Evolutionary conservation across 2,329 filamentous ascomycete species (phyloP).

Genomic region (Ceratocystis albifundus): DNA sequence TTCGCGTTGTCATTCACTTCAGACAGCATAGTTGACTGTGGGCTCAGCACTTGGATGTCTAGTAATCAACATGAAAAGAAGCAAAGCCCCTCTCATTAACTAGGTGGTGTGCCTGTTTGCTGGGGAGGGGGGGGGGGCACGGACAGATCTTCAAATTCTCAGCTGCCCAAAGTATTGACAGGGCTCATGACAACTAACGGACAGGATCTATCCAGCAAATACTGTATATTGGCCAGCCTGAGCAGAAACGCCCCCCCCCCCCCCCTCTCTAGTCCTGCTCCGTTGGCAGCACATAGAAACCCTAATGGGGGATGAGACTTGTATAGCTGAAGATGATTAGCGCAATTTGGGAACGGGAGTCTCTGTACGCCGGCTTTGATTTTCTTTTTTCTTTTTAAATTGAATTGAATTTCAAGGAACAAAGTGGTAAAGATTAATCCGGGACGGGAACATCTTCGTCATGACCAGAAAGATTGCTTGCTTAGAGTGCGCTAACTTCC

Average conservation of each 20-base stretch:
- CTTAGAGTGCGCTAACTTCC: not conserved
- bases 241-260: not conserved
- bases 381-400: not conserved
- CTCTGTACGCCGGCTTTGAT: not conserved
- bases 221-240: not conserved
- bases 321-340: not conserved
- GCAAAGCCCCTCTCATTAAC: no score
- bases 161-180: conserved; percentile 7
- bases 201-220: not conserved
- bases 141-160: not conserved
- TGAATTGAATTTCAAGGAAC: not conserved
- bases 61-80: no score
- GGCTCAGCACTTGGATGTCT: no score
- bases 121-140: no score
- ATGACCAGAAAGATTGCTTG: not conserved
- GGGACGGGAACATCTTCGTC: not conserved
- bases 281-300: not conserved
- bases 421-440: not conserved
- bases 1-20: not conserved
- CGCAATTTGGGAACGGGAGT: not conserved
- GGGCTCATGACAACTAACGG: conserved; percentile 6
- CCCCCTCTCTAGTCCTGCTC: not conserved
- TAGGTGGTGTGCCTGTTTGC: not conserved
- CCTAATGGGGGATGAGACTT: not conserved
- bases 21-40: not conserved